Evolutionary conservation across 768 basidiomycete genomes (phyloP).

Genomic region (Crassisporium funariophilum): DNA sequence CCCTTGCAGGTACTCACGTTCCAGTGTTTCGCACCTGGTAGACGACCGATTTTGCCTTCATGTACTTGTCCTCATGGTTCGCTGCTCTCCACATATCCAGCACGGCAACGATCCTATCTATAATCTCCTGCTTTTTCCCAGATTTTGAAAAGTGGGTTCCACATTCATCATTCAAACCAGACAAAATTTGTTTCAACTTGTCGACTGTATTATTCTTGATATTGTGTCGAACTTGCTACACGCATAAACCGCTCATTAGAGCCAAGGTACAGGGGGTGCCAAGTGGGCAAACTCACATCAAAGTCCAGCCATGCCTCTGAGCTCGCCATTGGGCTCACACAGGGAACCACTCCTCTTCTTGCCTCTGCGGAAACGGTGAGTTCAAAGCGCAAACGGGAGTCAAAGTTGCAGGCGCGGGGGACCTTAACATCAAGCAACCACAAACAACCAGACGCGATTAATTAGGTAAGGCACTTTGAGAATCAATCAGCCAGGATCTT

Average conservation of each 20-base stretch:
- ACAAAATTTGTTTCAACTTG: constrained; percentile 79
- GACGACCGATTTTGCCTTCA: constrained; percentile 67
- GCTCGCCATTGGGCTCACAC: constrained; percentile 51
- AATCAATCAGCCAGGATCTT: too few species aligned
- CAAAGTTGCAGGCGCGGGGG: constrained; percentile 14
- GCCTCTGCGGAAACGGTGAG: constrained; percentile 12
- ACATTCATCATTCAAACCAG: constrained; percentile 80
- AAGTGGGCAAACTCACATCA: constrained; percentile 50
- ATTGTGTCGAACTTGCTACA: constrained; percentile 66
- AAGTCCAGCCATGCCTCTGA: constrained; percentile 70
- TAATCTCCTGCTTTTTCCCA: constrained; percentile 87
- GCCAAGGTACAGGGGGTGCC: constrained; percentile 12
- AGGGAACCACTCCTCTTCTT: not conserved
- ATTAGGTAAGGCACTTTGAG: not conserved
- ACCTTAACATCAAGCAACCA: constrained; percentile 23
- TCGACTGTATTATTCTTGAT: constrained; percentile 84
- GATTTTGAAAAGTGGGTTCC: constrained; percentile 65
- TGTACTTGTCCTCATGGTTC: constrained; percentile 65
- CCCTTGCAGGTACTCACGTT: constrained; percentile 52
- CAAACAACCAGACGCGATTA: constrained; percentile 5
- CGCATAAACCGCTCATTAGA: constrained; percentile 12
- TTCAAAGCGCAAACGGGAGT: constrained; percentile 8
- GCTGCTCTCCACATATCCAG: constrained; percentile 62
- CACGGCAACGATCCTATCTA: constrained; percentile 66
- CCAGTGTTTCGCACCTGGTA: constrained; percentile 66